These are phyloP conservation scores for Penicillium sp. DNA, from an alignment of 2,329 filamentous ascomycete species.

Conservation along the genomic window DNA sequence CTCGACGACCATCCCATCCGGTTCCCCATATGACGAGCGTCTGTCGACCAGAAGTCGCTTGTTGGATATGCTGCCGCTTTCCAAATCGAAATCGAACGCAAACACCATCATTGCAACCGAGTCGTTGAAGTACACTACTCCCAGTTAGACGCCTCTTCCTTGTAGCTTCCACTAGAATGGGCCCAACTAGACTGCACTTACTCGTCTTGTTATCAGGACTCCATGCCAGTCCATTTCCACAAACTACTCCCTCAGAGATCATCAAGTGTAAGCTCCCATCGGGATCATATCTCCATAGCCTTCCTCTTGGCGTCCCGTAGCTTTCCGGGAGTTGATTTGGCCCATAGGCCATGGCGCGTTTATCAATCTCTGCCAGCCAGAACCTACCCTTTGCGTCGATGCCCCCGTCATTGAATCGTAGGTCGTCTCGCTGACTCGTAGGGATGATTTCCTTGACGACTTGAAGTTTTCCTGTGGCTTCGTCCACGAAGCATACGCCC, in stretches of 20 bases:
- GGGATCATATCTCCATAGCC: slow-evolving; percentile 31
- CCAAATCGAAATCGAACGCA: slow-evolving; percentile 41
- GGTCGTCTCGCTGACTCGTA: slow-evolving; percentile 30
- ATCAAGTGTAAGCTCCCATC: slow-evolving; percentile 37
- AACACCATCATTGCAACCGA: slow-evolving; percentile 38
- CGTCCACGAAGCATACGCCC: slow-evolving; percentile 44
- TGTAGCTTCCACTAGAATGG: no score
- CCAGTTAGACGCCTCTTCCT: background rate
- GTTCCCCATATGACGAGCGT: slow-evolving; percentile 34
- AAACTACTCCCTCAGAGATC: slow-evolving; percentile 38
- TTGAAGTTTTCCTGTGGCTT: slow-evolving; percentile 41
- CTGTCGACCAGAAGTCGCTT: slow-evolving; percentile 35
- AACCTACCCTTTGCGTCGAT: slow-evolving; percentile 41
- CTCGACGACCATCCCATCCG: slow-evolving; percentile 48
- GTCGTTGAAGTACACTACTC: slow-evolving; percentile 43
- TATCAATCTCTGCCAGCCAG: slow-evolving; percentile 45
- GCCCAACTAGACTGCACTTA: slow-evolving; percentile 13
- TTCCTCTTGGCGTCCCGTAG: slow-evolving; percentile 22
- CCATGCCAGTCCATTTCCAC: slow-evolving; percentile 45
- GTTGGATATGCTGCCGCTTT: slow-evolving; percentile 38
- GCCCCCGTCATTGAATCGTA: slow-evolving; percentile 44
- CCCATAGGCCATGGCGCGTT: slow-evolving; percentile 38
- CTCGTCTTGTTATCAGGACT: slow-evolving; percentile 44
- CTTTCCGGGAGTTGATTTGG: slow-evolving; percentile 30
- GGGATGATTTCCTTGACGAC: slow-evolving; percentile 45